These are phyloP conservation scores for Curvularia sp. DNA, from an alignment of 2,329 filamentous ascomycete species.

Conservation along the genomic window DNA sequence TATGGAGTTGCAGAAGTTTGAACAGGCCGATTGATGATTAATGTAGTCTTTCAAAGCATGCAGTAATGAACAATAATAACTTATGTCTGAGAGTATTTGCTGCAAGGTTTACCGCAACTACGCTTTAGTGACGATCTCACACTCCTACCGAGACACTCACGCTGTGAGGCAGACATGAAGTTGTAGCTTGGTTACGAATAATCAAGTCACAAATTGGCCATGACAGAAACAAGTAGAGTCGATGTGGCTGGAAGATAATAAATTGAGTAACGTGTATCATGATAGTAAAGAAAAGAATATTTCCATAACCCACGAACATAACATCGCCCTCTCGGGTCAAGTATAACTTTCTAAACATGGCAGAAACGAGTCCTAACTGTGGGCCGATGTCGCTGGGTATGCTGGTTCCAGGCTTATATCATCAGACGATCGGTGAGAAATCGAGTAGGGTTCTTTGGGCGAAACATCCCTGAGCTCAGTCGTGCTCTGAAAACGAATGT, in stretches of 20 bases:
- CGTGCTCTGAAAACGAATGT: background rate
- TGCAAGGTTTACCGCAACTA: background rate
- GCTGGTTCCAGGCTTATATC: background rate
- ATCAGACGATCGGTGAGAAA: constrained; percentile 1
- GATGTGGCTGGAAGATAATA: background rate
- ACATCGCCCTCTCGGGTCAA: background rate
- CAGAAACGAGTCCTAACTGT: background rate
- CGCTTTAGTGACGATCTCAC: background rate
- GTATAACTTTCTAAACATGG: background rate
- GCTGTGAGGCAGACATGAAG: background rate
- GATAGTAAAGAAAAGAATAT: too few relatives aligned
- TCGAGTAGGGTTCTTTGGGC: background rate
- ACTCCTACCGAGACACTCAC: background rate
- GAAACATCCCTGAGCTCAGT: background rate
- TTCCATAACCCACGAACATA: background rate
- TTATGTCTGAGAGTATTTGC: background rate
- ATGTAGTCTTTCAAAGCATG: background rate
- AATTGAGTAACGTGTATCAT: too few relatives aligned
- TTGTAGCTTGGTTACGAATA: background rate
- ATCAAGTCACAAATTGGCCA: background rate
- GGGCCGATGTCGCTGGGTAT: background rate
- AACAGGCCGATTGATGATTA: background rate
- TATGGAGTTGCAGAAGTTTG: background rate
- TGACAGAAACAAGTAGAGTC: background rate
- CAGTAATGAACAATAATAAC: background rate